Percentiles rank a stretch among this genome's conserved stretches.
Conservation (phyloP, 371 early-diverging fungal genomes). For the Entomophthora muscae region DNA sequence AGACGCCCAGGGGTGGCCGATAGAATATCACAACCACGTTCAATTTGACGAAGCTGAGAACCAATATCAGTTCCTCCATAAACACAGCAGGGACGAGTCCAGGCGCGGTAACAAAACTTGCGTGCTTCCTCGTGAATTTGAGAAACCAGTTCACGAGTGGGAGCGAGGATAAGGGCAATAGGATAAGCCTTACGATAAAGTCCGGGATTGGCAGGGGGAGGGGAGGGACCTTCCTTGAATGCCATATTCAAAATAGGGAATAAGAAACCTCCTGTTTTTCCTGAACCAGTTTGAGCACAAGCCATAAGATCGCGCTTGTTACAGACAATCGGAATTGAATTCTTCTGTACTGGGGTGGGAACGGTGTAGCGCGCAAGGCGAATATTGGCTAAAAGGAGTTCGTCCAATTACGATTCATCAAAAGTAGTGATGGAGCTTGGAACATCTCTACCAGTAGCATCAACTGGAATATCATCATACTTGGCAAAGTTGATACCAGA, state of each 20-base stretch:
- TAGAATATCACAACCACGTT: slow-evolving; percentile 88
- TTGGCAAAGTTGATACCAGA: slow-evolving; percentile 95
- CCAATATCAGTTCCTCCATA: slow-evolving; percentile 95
- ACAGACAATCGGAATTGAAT: slow-evolving; percentile 77
- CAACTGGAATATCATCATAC: slow-evolving; percentile 93
- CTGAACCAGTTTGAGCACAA: slow-evolving; percentile 93
- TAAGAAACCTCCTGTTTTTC: slow-evolving; percentile 79
- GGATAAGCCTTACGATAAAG: slow-evolving; percentile 75
- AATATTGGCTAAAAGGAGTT: slow-evolving; percentile 79
- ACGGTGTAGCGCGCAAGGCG: slow-evolving; percentile 72
- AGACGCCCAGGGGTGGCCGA: slow-evolving; percentile 98
- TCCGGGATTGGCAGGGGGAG: slow-evolving; percentile 29
- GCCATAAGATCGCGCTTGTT: slow-evolving; percentile 62
- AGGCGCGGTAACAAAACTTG: slow-evolving; percentile 79
- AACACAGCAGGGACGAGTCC: slow-evolving; percentile 83
- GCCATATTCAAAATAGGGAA: slow-evolving; percentile 77
- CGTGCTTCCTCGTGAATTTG: slow-evolving; percentile 78
- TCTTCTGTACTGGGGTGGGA: slow-evolving; percentile 93
- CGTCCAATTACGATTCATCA: slow-evolving; percentile 58
- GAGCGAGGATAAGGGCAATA: slow-evolving; percentile 77
- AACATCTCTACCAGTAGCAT: slow-evolving; percentile 65
- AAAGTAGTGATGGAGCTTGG: slow-evolving; percentile 24
- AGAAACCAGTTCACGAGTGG: slow-evolving; percentile 94
- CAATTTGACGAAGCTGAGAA: slow-evolving; percentile 72
- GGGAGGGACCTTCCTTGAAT: slow-evolving; percentile 77